Evolutionary conservation across 2,329 filamentous ascomycete species (phyloP), one percentile per base, ranked within the genome.

Genomic region (Aphanoascus verrucosus): DNA sequence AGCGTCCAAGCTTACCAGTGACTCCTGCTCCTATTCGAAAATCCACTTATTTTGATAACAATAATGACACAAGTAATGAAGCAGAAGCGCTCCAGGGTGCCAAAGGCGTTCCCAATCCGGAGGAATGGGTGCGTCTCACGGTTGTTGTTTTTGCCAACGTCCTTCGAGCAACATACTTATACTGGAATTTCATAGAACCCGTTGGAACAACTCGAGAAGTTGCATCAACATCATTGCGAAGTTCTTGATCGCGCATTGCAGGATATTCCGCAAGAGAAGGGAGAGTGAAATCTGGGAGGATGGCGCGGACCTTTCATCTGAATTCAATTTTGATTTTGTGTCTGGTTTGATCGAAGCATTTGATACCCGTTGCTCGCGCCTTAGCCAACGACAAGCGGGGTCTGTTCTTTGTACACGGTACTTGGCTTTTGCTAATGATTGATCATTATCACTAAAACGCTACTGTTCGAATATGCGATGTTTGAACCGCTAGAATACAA

Each of bases 121-220:
- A 81, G 66, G 88, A 95, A 70, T 96, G 91, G 91, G 89, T 95
- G 88, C 85, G 88, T 88, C 77, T 74, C 64, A 70, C 71, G 67
- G 65, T 67, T 68, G 67, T 71, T 69, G 64, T 64, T 61, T 69
- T 72, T 67, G 65, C 69, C 62, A 65, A 69, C 60, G 60, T 74
- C 63, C 65, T 73, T 63, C 58, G 62, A 63, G 63, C 64, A 64
- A 64, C 66, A 48, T 71, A 70, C 69, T 71, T 71, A 71, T 72
- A 71, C 61, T 73, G 70, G 67, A 62, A 64, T 60, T 66, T 65
- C 62, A 74, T 68, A 88, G 84, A 84, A 90, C 70, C 86, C 86
- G 56, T 71, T 77, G 62, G 77, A 72, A 57, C 82, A 83, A 69
- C 79, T 90, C 62, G 81, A 85, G 66, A 82, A 84, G 68, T 75